phyloP scores from a whole-genome alignment of 192 early-diverging fungal genomes.

The Backusella liffmaniae region DNA sequence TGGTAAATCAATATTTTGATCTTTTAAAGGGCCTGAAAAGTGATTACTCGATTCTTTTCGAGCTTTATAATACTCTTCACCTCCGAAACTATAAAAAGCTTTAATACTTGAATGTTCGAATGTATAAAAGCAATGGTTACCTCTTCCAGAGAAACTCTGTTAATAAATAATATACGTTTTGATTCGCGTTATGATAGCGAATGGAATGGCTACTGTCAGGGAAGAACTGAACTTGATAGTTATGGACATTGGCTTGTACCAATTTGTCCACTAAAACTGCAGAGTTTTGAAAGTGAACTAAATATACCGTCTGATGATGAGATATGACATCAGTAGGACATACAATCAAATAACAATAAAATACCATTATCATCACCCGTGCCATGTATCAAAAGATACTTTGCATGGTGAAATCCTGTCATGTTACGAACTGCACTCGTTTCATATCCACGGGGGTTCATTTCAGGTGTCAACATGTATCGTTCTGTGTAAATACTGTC shows the following conservation, averaged over 20 bases:
- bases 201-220: slow-evolving; percentile 92
- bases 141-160: slow-evolving; percentile 35
- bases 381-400: slow-evolving; percentile 89
- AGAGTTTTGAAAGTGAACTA: slow-evolving; percentile 91
- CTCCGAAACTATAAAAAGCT: slow-evolving; percentile 11
- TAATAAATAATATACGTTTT: slow-evolving; percentile 42
- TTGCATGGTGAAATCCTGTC: slow-evolving; percentile 74
- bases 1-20: background rate
- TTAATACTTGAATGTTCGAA: background rate
- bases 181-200: slow-evolving; percentile 67
- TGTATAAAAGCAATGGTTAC: background rate
- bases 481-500: slow-evolving; percentile 96
- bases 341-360: background rate
- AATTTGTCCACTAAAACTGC: slow-evolving; percentile 71
- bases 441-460: slow-evolving; percentile 78
- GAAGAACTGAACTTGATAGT: slow-evolving; percentile 82
- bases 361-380: slow-evolving; percentile 81
- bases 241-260: slow-evolving; percentile 65
- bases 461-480: slow-evolving; percentile 87
- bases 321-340: background rate
- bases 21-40: slow-evolving; percentile 3
- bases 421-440: slow-evolving; percentile 72
- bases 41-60: slow-evolving; percentile 19
- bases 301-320: background rate
- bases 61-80: slow-evolving; percentile 20